Evolutionary conservation across 192 early-diverging fungal species (phyloP).

Genomic region (Irineochytrium annulatum): DNA sequence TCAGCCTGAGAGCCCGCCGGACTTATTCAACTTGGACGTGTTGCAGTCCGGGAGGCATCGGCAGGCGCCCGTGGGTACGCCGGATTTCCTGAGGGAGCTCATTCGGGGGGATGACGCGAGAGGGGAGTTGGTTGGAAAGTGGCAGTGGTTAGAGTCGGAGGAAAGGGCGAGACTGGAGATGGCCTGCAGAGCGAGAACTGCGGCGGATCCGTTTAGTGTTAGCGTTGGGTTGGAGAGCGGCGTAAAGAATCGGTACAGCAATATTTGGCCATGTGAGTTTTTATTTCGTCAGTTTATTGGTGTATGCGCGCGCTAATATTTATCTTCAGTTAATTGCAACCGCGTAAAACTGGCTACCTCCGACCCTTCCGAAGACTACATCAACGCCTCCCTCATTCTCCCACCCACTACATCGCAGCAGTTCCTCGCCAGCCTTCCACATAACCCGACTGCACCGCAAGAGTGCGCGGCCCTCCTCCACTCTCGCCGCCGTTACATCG

Average conservation of each 20-base stretch:
- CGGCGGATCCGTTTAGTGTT: constrained; percentile 63
- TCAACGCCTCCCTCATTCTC: constrained; percentile 36
- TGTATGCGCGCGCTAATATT: neutral
- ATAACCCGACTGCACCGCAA: neutral
- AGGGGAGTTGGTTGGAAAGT: constrained; percentile 24
- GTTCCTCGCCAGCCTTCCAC: neutral
- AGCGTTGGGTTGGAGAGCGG: constrained; percentile 75
- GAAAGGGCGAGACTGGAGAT: constrained; percentile 66
- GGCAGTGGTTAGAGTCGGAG: constrained; percentile 15
- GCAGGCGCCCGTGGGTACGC: constrained; percentile 3
- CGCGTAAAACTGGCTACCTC: too few species aligned
- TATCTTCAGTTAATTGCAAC: constrained; percentile 18
- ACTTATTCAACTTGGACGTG: constrained; percentile 1
- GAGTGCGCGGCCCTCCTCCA: neutral
- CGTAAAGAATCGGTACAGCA: constrained; percentile 77
- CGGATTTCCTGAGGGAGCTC: constrained; percentile 22
- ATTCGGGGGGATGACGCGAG: constrained; percentile 11
- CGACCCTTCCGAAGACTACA: constrained; percentile 38
- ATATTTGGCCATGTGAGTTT: constrained; percentile 68
- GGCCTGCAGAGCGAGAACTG: constrained; percentile 30
- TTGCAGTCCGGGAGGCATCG: neutral
- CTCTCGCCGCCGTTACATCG: constrained; percentile 60
- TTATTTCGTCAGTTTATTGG: constrained; percentile 2
- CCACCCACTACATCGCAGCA: constrained; percentile 13
- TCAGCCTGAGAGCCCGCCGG: neutral